Evolutionary conservation across 2,329 filamentous ascomycete species (phyloP).

Genomic region (Cordyceps militaris): DNA sequence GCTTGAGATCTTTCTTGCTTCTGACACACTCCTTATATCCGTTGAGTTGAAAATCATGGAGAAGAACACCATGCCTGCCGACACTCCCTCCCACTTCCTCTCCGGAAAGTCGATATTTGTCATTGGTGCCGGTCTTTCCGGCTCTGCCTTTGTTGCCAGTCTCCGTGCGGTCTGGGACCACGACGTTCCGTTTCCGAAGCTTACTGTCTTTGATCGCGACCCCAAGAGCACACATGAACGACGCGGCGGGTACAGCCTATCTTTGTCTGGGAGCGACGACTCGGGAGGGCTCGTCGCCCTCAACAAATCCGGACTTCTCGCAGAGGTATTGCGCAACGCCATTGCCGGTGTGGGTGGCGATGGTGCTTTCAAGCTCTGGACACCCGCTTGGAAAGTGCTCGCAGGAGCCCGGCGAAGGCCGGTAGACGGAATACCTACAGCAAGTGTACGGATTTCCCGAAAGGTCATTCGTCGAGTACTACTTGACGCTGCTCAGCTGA

Average conservation of each 20-base stretch:
- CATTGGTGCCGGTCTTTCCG: constrained; percentile 37
- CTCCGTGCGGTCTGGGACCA: constrained; percentile 33
- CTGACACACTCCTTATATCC: neutral
- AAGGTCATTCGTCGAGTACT: constrained; percentile 29
- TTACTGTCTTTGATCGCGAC: constrained; percentile 38
- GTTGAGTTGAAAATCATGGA: neutral
- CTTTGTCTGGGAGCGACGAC: constrained; percentile 28
- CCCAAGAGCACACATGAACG: constrained; percentile 21
- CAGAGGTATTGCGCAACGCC: constrained; percentile 24
- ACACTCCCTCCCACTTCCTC: constrained; percentile 22
- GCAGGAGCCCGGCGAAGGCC: constrained; percentile 26
- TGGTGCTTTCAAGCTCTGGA: constrained; percentile 35
- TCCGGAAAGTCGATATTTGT: constrained; percentile 36
- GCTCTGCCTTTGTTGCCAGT: constrained; percentile 34
- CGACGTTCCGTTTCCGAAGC: constrained; percentile 22
- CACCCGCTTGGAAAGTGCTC: constrained; percentile 28
- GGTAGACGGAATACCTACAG: constrained; percentile 27
- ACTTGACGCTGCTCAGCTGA: constrained; percentile 19
- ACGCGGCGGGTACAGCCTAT: constrained; percentile 33
- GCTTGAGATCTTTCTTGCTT: neutral
- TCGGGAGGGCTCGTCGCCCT: constrained; percentile 32
- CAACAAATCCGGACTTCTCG: constrained; percentile 32
- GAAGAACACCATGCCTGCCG: neutral
- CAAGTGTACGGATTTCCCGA: constrained; percentile 31
- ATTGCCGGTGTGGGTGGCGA: constrained; percentile 24